Conservation (phyloP, 352 stramenopile genomes). For the Globisporangium solare region DNA sequence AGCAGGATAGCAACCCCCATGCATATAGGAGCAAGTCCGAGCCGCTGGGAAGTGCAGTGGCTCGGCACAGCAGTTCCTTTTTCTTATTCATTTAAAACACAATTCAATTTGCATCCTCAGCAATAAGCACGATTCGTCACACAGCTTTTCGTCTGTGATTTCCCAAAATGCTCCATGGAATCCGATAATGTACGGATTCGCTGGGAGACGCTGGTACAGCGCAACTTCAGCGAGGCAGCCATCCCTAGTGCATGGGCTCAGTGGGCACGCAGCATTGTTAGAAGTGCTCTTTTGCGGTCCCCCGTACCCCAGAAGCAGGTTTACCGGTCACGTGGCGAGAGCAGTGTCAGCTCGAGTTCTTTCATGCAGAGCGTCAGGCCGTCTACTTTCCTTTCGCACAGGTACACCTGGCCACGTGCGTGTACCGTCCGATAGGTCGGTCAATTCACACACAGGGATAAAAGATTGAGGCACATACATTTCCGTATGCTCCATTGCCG, state of each 20-base stretch:
- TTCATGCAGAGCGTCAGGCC: constrained; percentile 43
- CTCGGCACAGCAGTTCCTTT: too few relatives aligned
- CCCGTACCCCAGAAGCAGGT: background rate
- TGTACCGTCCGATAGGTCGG: background rate
- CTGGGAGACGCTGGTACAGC: constrained; percentile 39
- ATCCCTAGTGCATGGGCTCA: constrained; percentile 12
- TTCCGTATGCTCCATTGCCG: constrained; percentile 42
- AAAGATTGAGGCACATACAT: constrained; percentile 26
- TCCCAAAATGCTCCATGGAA: constrained; percentile 58
- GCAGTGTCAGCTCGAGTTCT: constrained; percentile 46
- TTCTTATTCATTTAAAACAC: too few relatives aligned
- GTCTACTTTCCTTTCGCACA: constrained; percentile 27
- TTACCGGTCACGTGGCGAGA: constrained; percentile 37
- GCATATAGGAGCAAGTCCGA: too few relatives aligned
- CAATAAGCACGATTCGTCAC: too few relatives aligned
- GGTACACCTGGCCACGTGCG: constrained; percentile 29
- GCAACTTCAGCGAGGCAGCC: constrained; percentile 43
- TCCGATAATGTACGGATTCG: constrained; percentile 46
- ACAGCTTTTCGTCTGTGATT: constrained; percentile 12
- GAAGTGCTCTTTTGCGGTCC: background rate
- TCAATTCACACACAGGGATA: background rate
- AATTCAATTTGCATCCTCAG: too few relatives aligned
- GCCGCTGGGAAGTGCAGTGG: too few relatives aligned
- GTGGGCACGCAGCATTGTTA: background rate
- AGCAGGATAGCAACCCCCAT: too few relatives aligned